Percentiles rank a stretch among this genome's conserved stretches.
Conservation (phyloP, 441 rosid species). For the Omphalea diandra region DNA sequence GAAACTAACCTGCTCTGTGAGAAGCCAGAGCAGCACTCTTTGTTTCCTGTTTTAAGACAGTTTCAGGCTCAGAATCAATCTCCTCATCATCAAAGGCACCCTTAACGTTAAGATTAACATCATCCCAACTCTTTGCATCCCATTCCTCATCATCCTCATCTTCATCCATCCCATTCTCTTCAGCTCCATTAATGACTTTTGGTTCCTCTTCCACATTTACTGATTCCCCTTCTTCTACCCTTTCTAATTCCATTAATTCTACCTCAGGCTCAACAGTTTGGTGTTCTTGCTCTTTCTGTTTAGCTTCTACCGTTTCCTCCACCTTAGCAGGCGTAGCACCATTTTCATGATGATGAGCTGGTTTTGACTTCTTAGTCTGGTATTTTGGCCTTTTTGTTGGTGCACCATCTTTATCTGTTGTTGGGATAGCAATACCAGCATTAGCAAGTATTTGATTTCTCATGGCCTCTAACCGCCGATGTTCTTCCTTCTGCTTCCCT, state of each 20-base stretch:
- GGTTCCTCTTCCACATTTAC: constrained; percentile 42
- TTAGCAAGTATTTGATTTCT: constrained; percentile 76
- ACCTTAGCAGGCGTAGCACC: constrained; percentile 46
- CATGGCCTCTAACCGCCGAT: constrained; percentile 80
- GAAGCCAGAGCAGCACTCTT: constrained; percentile 38
- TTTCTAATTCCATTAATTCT: constrained; percentile 45
- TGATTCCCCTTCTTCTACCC: constrained; percentile 47
- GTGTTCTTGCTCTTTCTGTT: constrained; percentile 47
- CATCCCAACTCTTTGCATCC: constrained; percentile 99
- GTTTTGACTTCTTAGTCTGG: constrained; percentile 72
- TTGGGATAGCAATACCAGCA: constrained; percentile 44
- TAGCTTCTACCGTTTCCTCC: constrained; percentile 45
- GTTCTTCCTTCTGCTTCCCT: constrained; percentile 88
- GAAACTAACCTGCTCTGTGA: constrained; percentile 42
- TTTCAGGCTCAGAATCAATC: constrained; percentile 61
- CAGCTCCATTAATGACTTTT: constrained; percentile 42
- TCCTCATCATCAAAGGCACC: constrained; percentile 94
- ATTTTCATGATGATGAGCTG: constrained; percentile 61
- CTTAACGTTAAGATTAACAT: constrained; percentile 67
- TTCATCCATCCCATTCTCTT: constrained; percentile 58
- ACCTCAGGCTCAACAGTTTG: constrained; percentile 35
- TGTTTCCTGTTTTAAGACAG: constrained; percentile 47
- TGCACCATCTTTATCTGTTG: constrained; percentile 51
- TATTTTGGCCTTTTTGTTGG: constrained; percentile 77
- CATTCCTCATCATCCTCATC: constrained; percentile 73